Base-by-base conservation (phyloP, 1,284 basidiomycete species). In the Malassezia arunalokei region DNA sequence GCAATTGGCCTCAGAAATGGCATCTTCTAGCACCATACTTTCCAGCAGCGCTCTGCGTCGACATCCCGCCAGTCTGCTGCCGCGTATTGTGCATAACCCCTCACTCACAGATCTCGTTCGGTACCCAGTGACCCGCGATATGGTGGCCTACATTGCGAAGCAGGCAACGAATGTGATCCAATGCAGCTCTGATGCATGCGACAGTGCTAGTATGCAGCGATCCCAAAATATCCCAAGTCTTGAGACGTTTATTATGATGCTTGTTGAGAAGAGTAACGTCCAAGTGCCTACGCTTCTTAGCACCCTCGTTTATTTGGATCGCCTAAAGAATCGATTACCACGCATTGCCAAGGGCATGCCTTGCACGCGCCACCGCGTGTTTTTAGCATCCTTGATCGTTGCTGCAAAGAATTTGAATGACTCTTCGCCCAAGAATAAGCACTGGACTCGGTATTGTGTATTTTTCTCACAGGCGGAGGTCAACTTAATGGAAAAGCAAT, bases 371-470 rank as follows among this genome's bases (percentile, higher is more conserved):
- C 91, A 95, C 74, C 85, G 92, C 44, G 85, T 96, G 59, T 95
- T 98, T 76, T 80, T 98, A 62, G 91, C 92, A 35, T 84, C 86
- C 0, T 82, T 96, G 67, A 96, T 98, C 75, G 86, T 91, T 44
- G 85, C 92, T 29, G 86, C 90, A 64, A 98, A 98, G 77, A 96
- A 96, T 76, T 81, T 96, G 69, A 95, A 98, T 76, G 91, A 96
- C 77, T 88, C 87, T 29, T 75, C 73, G 40, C 75, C 75, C 15
- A 95, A 92, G 79, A 96, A 96, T 78, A 82, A 83, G 75, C 88
- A 95, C 78, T 73, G 68, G 68, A 69, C 62, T 48, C 75, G 76
- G 49, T 88, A 91, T 74, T 86, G 83, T 17, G 77, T 78, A 45
- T 76, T 79, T 57, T 81, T 91, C 73, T 82, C 76, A 8, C 76